Evolutionary conservation across 83 land plant genomes (phyloP), one percentile per base, ranked within the genome.

Genomic region (Picea engelmannii): DNA sequence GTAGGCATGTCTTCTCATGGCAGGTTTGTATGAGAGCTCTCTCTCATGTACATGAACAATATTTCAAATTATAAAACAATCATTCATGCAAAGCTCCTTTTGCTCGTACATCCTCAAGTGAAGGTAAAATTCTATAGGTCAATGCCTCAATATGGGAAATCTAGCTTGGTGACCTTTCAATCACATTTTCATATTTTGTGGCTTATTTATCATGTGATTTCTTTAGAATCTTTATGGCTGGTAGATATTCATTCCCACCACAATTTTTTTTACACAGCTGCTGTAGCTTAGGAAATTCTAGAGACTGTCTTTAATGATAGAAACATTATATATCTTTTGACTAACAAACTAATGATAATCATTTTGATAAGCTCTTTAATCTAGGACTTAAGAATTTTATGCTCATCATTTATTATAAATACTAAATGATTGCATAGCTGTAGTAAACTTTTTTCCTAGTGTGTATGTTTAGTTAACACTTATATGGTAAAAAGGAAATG

Each of bases 1-100:
- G 75, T 89, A 66, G 94, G 94, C 25, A 79, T 76, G 78, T 92
- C 92, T 44, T 60, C 40, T 12, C 64, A 82, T 77, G 94, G 94
- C 81, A 89, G 91, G 91, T 91, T 81, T 71, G 42, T 59, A 35
- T 71, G 17, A 31, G n/a, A 21, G 13, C 78, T 17, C 8, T 16
- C 58, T 73, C n/a, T 70, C 52, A 60, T 21, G 25, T 17, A 27
- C 24, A 4, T 61, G 80, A 31, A 4, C 6, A 2, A 52, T 75
- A 75, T 23, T 75, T 75, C 21, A 47, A 52, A 75, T 27, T 18
- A 12, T 24, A 75, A 74, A 75, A 11, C 18, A 52, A 11, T 49
- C 7, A 10, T 52, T 75, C 24, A 12, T 75, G 31, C 35, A 6
- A 21, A 27, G 21, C 21, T 75, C 55, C 10, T 75, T 71, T 21